Base-by-base conservation (phyloP, 2,329 filamentous ascomycete species). In the Tolypocladium nubicola region DNA sequence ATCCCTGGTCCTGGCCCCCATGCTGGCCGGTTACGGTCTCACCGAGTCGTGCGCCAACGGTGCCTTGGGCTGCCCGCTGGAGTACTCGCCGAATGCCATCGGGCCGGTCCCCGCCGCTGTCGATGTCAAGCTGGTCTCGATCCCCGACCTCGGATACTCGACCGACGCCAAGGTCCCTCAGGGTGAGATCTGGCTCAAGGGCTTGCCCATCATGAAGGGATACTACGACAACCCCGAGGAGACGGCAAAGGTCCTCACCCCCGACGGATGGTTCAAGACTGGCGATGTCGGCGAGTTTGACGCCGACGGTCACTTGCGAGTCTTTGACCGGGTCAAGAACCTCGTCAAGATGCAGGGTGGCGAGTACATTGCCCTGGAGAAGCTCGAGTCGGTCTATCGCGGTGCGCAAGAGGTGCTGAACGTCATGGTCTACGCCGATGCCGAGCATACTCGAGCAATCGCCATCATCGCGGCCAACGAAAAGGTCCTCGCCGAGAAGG, bases 301-400 rank as follows among this genome's bases (percentile, higher is more conserved):
- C 71, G 70, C 76, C 50, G 80, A 87, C 60, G 93, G 93, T 49
- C 89, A 96, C 70, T 75, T 97, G 63, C 83, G 80, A 65, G 87
- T 97, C 70, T 92, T 97, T 68, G 93, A 97, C 73, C 90, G 93
- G 65, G 92, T 96, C 84, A 97, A 97, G 86, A 97, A 97, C 75
- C 79, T 97, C 57, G 89, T 97, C 73, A 97, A 97, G 85, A 92
- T 94, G 61, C 83, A 90, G 62, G 91, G 92, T 60, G 93, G 93
- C 64, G 93, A 97, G 79, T 97, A 97, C 74, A 95, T 97, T 71
- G 94, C 93, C 26, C 82, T 99, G 4, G 93, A 97, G 78, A 97
- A 92, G 78, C 85, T 97, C 59, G 93, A 97, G 76, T 88, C 92
- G 3, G 80, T 96, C 56, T 97, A 97, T 76, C 87, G 92, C 61